These are phyloP conservation scores for Nematodospora anomalae DNA, from an alignment of 1,139 yeast genomes.

Conservation along the genomic window DNA sequence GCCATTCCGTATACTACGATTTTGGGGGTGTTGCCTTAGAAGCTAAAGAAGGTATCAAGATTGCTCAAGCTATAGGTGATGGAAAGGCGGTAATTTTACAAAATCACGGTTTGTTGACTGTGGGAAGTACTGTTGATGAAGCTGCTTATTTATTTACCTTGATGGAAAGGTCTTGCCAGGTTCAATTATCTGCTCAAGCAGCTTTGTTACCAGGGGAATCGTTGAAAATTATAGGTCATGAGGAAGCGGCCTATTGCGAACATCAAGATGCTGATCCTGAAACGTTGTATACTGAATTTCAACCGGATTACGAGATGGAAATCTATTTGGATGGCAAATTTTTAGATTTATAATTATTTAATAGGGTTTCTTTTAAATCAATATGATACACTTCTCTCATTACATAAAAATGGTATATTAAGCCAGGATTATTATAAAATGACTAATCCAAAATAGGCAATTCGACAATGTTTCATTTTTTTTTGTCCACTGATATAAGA, in stretches of 20 bases:
- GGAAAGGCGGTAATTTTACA: slow-evolving; percentile 62
- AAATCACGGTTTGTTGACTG: slow-evolving; percentile 79
- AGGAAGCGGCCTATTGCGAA: slow-evolving; percentile 69
- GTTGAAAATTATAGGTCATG: slow-evolving; percentile 49
- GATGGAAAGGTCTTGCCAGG: slow-evolving; percentile 69
- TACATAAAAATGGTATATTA: too few species aligned
- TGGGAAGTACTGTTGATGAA: slow-evolving; percentile 77
- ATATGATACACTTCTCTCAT: too few species aligned
- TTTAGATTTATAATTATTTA: slow-evolving; percentile 9
- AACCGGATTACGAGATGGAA: slow-evolving; percentile 51
- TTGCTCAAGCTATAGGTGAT: slow-evolving; percentile 69
- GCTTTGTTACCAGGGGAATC: slow-evolving; percentile 41
- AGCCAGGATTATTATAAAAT: too few species aligned
- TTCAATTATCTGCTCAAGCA: slow-evolving; percentile 71
- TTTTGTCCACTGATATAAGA: too few species aligned
- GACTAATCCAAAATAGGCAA: too few species aligned
- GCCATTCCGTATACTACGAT: slow-evolving; percentile 63
- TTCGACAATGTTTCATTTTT: too few species aligned
- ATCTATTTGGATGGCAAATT: slow-evolving; percentile 23
- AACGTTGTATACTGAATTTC: slow-evolving; percentile 70
- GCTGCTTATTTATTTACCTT: slow-evolving; percentile 73
- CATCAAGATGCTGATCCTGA: slow-evolving; percentile 65
- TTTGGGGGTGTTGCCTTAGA: slow-evolving; percentile 84
- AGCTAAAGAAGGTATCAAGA: slow-evolving; percentile 64
- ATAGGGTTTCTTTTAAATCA: too few species aligned